Percentiles rank a stretch among this genome's conserved stretches.
Conservation (phyloP, 768 basidiomycete genomes). For the Cyclocybe aegerita region DNA sequence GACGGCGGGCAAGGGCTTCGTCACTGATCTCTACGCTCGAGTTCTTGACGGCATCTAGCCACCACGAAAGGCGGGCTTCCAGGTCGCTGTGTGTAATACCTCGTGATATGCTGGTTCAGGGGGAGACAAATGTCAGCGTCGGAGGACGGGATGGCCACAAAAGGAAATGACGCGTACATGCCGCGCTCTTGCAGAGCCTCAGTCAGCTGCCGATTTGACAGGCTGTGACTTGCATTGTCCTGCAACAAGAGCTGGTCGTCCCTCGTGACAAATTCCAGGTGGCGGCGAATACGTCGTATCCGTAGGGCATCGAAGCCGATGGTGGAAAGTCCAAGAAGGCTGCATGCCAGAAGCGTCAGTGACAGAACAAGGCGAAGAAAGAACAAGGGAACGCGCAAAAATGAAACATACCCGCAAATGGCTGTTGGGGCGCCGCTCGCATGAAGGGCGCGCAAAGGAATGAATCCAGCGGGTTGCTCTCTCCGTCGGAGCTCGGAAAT, state of each 20-base stretch:
- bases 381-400: constrained; percentile 1
- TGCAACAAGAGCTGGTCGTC: constrained; percentile 66
- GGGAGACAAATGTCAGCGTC: neutral
- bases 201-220: constrained; percentile 56
- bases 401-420: constrained; percentile 55
- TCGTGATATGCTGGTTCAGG: constrained; percentile 27
- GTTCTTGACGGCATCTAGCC: constrained; percentile 53
- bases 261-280: constrained; percentile 45
- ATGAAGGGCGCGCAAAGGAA: constrained; percentile 30
- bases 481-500: constrained; percentile 34
- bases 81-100: constrained; percentile 41
- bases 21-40: constrained; percentile 24
- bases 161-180: constrained; percentile 49
- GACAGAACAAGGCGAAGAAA: constrained; percentile 1
- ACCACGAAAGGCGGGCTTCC: constrained; percentile 57
- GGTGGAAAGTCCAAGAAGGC: constrained; percentile 43
- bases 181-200: constrained; percentile 77
- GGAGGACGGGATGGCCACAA: neutral
- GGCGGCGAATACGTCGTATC: constrained; percentile 40
- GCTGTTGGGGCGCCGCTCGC: constrained; percentile 35
- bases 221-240: constrained; percentile 40
- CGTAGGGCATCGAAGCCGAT: constrained; percentile 42
- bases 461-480: constrained; percentile 30
- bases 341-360: constrained; percentile 13
- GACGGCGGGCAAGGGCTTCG: constrained; percentile 44